Evolutionary conservation across 768 basidiomycete genomes (phyloP).

Genomic region (Amanita rubescens): DNA sequence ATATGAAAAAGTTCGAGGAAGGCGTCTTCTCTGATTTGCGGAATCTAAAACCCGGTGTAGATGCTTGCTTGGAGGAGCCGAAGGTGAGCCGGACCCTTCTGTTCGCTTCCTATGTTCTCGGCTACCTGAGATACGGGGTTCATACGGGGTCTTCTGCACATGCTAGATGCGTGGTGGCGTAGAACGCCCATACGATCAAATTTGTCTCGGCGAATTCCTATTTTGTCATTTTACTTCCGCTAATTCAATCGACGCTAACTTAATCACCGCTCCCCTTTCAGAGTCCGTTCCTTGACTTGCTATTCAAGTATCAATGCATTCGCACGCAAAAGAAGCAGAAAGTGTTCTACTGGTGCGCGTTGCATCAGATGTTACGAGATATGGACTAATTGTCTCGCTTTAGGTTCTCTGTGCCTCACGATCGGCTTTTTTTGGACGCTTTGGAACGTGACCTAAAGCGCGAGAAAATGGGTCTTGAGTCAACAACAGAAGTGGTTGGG

Average conservation of each 20-base stretch:
- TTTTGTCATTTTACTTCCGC: neutral
- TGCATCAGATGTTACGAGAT: neutral
- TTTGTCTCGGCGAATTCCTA: slow-evolving; percentile 3
- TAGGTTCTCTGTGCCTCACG: slow-evolving; percentile 97
- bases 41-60: slow-evolving; percentile 89
- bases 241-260: slow-evolving; percentile 7
- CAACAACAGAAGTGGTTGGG: slow-evolving; percentile 64
- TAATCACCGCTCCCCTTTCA: slow-evolving; percentile 46
- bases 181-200: neutral
- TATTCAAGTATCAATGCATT: slow-evolving; percentile 96
- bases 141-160: neutral
- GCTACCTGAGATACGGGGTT: neutral
- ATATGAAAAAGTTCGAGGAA: slow-evolving; percentile 97
- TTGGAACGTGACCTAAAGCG: slow-evolving; percentile 94
- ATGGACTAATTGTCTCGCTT: neutral
- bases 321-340: slow-evolving; percentile 99
- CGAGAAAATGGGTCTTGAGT: slow-evolving; percentile 84
- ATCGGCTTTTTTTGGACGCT: slow-evolving; percentile 93
- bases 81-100: slow-evolving; percentile 49
- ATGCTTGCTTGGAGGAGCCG: slow-evolving; percentile 93
- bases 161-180: neutral
- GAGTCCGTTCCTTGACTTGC: slow-evolving; percentile 87
- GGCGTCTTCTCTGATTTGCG: slow-evolving; percentile 91
- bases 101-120: neutral
- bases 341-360: slow-evolving; percentile 90